Evolutionary conservation across 257 asterid genomes (phyloP), one percentile per base, ranked within the genome.

Genomic region (Capsicum baccatum): DNA sequence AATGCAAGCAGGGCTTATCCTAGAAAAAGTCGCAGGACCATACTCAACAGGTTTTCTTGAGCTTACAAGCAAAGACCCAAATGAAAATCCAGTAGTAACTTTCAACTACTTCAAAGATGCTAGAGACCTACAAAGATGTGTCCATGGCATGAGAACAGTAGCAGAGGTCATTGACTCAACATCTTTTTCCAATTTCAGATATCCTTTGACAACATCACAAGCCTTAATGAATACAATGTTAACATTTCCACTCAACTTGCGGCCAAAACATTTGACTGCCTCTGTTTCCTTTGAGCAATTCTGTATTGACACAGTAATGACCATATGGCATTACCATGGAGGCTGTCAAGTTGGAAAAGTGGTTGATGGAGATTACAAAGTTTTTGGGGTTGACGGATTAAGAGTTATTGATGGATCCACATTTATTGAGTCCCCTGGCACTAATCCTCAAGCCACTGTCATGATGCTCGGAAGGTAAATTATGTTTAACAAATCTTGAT

Each of bases 381-480:
- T 94, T 37, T 0, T 93, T 5, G 97, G 98, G 0, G 93, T 93
- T 6, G 97, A 93, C 3, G 87, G 92, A 0, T 84, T 96, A 84
- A 93, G 98, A 0, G 97, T 96, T 14, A 68, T 96, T 17, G 98
- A 94, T 82, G 97, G 97, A 0, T 96, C 99, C 7, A 95, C 97
- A 2, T 92, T 93, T 83, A 5, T 47, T 80, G 79, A 84, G 67
- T 88, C 95, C 1, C 99, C 97, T 0, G 99, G 97, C 37, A 92
- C 99, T 80, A 94, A 95, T 91, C 99, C 99, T 68, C 97, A 95
- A 82, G 99, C 99, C 60, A 94, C 99, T 0, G 90, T 94, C n/a
- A 92, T 95, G 97, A 95, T 95, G 99, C 92, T 95, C 3, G 97
- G 99, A 58, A 95, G 99, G 98, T 94, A 33, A 11, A 48, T 10